Percentiles rank a stretch among this genome's conserved stretches.
phyloP scores from a whole-genome alignment of 75 land plant species.

The Cunninghamia lanceolata region DNA sequence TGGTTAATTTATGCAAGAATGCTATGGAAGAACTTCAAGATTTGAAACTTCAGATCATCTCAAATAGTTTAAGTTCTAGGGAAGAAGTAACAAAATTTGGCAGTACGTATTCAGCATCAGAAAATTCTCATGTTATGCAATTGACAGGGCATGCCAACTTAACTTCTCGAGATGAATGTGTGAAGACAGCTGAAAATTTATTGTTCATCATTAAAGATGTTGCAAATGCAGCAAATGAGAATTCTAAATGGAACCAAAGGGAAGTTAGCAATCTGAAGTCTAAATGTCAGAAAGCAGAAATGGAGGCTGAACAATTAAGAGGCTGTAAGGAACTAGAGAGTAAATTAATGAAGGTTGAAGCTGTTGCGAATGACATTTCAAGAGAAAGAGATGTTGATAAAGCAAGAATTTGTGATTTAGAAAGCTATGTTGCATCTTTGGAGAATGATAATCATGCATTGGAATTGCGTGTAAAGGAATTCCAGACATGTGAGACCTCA shows the following conservation, averaged over 20 bases:
- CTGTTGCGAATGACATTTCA: slow-evolving; percentile 26
- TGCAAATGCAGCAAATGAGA: slow-evolving; percentile 19
- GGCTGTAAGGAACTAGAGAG: slow-evolving; percentile 43
- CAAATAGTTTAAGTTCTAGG: not conserved
- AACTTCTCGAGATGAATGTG: not conserved
- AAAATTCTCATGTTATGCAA: not conserved
- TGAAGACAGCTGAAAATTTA: slow-evolving; percentile 21
- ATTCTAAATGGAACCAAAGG: slow-evolving; percentile 13
- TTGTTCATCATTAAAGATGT: slow-evolving; percentile 28
- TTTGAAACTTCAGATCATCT: slow-evolving; percentile 18
- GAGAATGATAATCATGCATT: slow-evolving; percentile 22
- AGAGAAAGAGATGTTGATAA: slow-evolving; percentile 33
- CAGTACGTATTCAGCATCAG: not conserved
- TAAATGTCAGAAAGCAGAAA: slow-evolving; percentile 52
- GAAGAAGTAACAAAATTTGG: not conserved
- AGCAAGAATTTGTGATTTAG: slow-evolving; percentile 23
- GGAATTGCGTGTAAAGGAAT: slow-evolving; percentile 31
- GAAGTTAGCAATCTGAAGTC: slow-evolving; percentile 41
- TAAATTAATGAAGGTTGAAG: slow-evolving; percentile 61
- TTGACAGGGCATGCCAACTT: not conserved
- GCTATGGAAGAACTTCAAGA: slow-evolving; percentile 40
- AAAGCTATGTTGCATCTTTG: slow-evolving; percentile 30
- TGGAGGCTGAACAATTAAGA: slow-evolving; percentile 43
- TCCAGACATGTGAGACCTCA: slow-evolving; percentile 19
- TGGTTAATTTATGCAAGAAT: slow-evolving; percentile 37